Percentiles rank a stretch among this genome's conserved stretches.
These are phyloP conservation scores for Kregervanrija pseudodelftensis DNA, from an alignment of 805 yeast species.

Conservation along the genomic window DNA sequence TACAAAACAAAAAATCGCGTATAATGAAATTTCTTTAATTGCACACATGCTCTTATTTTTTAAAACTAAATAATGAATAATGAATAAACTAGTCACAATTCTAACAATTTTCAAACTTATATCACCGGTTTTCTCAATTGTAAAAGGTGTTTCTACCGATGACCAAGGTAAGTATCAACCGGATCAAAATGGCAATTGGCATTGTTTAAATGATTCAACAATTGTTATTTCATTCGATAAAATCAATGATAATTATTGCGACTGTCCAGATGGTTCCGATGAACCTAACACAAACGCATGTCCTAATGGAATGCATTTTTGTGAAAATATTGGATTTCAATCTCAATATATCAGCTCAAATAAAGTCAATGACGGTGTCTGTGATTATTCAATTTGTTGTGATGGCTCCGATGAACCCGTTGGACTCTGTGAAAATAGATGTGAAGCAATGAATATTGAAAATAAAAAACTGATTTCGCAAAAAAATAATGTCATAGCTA, in stretches of 20 bases:
- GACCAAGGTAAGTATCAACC: constrained; percentile 43
- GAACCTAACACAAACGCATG: constrained; percentile 96
- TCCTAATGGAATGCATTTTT: constrained; percentile 48
- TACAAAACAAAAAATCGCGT: too few relatives aligned
- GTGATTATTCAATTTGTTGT: constrained; percentile 86
- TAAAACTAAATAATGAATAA: neutral
- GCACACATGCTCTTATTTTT: too few relatives aligned
- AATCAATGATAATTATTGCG: constrained; percentile 86
- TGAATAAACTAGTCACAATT: neutral
- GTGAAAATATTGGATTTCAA: constrained; percentile 67
- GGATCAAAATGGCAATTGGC: constrained; percentile 49
- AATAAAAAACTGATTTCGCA: constrained; percentile 20
- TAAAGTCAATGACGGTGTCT: constrained; percentile 80
- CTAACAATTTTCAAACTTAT: neutral
- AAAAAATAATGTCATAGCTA: constrained; percentile 15
- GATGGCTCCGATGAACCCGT: constrained; percentile 84
- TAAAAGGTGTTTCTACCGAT: constrained; percentile 32
- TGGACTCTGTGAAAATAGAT: constrained; percentile 49
- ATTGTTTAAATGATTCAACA: constrained; percentile 63
- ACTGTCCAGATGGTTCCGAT: constrained; percentile 96
- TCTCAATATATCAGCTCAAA: constrained; percentile 57
- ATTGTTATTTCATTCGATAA: constrained; percentile 51
- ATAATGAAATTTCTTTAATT: too few relatives aligned
- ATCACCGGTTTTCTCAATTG: neutral
- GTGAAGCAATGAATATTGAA: constrained; percentile 41